Conservation (phyloP, 2,329 filamentous ascomycete genomes). For the Trichoderma atrobrunneum region DNA sequence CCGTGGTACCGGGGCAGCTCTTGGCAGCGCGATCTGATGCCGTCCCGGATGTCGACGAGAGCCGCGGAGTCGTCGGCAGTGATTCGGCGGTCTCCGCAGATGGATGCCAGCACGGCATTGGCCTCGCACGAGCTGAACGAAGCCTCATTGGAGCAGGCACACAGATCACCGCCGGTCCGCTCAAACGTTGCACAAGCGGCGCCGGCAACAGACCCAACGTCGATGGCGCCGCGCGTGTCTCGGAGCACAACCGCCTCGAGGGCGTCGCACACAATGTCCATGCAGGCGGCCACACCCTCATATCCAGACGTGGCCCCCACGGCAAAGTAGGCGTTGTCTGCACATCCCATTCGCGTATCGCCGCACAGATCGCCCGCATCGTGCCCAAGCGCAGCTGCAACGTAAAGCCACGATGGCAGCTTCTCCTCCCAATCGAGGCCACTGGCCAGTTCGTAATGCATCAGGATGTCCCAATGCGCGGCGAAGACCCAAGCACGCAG, state of each 20-base stretch:
- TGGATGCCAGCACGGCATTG: neutral
- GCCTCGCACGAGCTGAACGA: neutral
- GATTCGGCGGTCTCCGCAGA: conserved; percentile 1
- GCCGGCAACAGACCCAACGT: neutral
- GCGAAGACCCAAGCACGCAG: neutral
- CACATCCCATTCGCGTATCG: neutral
- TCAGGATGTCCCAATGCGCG: neutral
- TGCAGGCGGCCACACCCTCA: conserved; percentile 14
- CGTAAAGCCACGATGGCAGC: neutral
- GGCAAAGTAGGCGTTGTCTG: conserved; percentile 12
- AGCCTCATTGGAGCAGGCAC: neutral
- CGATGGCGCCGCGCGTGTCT: conserved; percentile 7
- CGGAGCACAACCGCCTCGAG: conserved; percentile 8
- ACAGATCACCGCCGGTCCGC: conserved; percentile 2
- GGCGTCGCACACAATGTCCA: conserved; percentile 14
- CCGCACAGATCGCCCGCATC: conserved; percentile 1
- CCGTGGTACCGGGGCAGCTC: neutral
- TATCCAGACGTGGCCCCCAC: conserved; percentile 7
- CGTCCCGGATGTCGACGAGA: neutral
- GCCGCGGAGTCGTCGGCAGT: neutral
- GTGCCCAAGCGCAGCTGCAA: conserved; percentile 7
- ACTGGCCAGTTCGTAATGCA: conserved; percentile 14
- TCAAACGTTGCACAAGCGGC: conserved; percentile 14
- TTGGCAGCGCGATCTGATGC: neutral
- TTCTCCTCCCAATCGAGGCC: neutral